phyloP scores from a whole-genome alignment of 2,329 filamentous ascomycete genomes.

The Aspergillus bombycis region DNA sequence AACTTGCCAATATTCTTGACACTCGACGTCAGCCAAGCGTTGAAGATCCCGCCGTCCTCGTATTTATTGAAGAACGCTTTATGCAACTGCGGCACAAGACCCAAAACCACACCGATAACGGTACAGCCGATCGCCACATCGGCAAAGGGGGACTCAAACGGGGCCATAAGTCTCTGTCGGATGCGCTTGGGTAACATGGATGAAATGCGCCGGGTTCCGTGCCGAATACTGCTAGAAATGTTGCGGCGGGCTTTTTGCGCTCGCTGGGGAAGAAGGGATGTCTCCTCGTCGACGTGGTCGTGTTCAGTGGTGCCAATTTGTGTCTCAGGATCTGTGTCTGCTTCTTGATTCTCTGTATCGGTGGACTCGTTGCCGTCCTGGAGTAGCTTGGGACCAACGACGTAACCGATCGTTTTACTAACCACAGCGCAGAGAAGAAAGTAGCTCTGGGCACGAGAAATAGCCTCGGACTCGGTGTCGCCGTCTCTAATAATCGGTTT shows the following conservation, averaged over 20 bases:
- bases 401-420: conserved; percentile 66
- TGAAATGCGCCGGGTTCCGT: conserved; percentile 5
- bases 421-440: conserved; percentile 69
- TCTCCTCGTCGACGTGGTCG: conserved; percentile 49
- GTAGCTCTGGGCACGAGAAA: conserved; percentile 66
- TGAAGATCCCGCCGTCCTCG: conserved; percentile 64
- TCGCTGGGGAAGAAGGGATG: conserved; percentile 53
- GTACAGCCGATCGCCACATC: conserved; percentile 67
- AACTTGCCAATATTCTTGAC: conserved; percentile 65
- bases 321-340: conserved; percentile 20
- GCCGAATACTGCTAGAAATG: conserved; percentile 1
- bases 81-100: conserved; percentile 63
- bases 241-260: conserved; percentile 19
- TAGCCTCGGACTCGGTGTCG: conserved; percentile 49
- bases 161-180: conserved; percentile 37
- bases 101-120: conserved; percentile 60
- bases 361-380: conserved; percentile 33
- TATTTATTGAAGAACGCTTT: conserved; percentile 62
- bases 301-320: conserved; percentile 26
- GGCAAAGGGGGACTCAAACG: conserved; percentile 55
- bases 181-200: conserved; percentile 38
- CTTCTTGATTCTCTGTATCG: neutral
- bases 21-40: conserved; percentile 66
- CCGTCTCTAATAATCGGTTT: conserved; percentile 49
- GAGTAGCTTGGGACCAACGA: conserved; percentile 63